Evolutionary conservation across 2,329 filamentous ascomycete genomes (phyloP).

Genomic region (Sporothrix variecibatus): DNA sequence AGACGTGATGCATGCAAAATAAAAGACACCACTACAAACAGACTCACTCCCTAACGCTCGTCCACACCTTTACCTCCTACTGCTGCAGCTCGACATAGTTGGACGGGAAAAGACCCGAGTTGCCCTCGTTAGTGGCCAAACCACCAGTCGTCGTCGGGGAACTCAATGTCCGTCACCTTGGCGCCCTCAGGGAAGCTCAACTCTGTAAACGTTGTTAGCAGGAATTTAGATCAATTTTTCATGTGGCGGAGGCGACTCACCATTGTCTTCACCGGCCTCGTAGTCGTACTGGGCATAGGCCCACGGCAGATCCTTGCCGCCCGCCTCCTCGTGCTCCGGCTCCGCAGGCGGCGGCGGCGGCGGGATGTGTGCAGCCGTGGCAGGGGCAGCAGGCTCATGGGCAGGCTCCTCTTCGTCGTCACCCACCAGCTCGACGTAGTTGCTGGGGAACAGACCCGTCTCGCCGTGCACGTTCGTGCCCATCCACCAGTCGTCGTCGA

Average conservation of each 20-base stretch:
- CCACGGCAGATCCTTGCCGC: constrained; percentile 53
- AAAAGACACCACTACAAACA: not conserved
- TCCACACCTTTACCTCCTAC: constrained; percentile 1
- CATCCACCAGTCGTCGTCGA: constrained; percentile 99
- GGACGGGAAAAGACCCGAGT: constrained; percentile 79
- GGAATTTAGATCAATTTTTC: not conserved
- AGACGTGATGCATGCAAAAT: not conserved
- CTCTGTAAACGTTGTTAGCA: constrained; percentile 51
- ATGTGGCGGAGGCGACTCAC: constrained; percentile 43
- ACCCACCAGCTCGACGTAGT: constrained; percentile 88
- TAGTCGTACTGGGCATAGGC: constrained; percentile 93
- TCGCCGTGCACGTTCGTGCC: constrained; percentile 85
- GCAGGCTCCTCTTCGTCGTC: constrained; percentile 48
- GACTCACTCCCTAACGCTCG: not conserved
- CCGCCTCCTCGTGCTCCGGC: constrained; percentile 42
- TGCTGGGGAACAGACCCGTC: constrained; percentile 89
- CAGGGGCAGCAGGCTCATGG: constrained; percentile 34
- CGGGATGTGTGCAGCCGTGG: constrained; percentile 29
- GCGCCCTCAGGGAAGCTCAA: constrained; percentile 87
- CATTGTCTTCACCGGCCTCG: constrained; percentile 93
- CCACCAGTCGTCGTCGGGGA: constrained; percentile 99
- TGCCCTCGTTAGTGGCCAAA: constrained; percentile 81
- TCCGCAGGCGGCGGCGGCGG: constrained; percentile 43
- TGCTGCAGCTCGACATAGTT: constrained; percentile 66
- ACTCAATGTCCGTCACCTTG: constrained; percentile 80